phyloP scores from a whole-genome alignment of 2,329 filamentous ascomycete species.

The Cladosporium sp. region DNA sequence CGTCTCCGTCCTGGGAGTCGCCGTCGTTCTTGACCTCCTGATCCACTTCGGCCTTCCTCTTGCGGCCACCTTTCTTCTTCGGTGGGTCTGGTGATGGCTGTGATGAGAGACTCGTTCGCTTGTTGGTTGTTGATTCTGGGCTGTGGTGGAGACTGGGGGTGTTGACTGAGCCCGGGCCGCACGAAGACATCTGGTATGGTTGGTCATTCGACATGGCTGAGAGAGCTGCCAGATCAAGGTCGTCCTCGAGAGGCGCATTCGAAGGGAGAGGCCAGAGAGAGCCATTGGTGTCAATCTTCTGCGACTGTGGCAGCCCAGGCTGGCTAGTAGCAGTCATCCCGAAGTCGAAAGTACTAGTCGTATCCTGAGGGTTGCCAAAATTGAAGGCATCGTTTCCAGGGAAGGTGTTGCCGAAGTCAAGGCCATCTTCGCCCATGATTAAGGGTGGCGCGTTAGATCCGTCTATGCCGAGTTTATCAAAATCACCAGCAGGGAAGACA shows the following conservation, averaged over 20 bases:
- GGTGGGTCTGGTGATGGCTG: slow-evolving; percentile 26
- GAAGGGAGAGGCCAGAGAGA: slow-evolving; percentile 23
- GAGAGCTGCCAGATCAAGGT: slow-evolving; percentile 20
- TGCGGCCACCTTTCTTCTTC: slow-evolving; percentile 32
- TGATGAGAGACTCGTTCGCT: slow-evolving; percentile 28
- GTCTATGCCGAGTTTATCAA: slow-evolving; percentile 19
- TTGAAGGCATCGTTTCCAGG: slow-evolving; percentile 23
- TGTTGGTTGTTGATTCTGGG: slow-evolving; percentile 26
- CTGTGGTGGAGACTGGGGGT: slow-evolving; percentile 27
- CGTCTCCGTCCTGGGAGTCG: slow-evolving; percentile 30
- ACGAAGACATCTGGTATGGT: slow-evolving; percentile 13
- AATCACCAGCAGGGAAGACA: slow-evolving; percentile 22
- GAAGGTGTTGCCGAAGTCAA: slow-evolving; percentile 22
- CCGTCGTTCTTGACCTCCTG: slow-evolving; percentile 38
- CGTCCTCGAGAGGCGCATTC: slow-evolving; percentile 15
- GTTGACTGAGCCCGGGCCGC: slow-evolving; percentile 6
- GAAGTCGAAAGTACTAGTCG: slow-evolving; percentile 27
- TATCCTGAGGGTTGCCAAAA: slow-evolving; percentile 23
- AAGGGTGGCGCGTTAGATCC: slow-evolving; percentile 28
- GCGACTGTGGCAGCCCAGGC: slow-evolving; percentile 11
- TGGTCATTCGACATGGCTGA: slow-evolving; percentile 20
- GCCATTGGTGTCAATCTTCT: slow-evolving; percentile 23
- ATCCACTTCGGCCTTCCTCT: slow-evolving; percentile 31
- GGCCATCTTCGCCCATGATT: slow-evolving; percentile 29
- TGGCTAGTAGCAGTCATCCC: slow-evolving; percentile 19